Evolutionary conservation across 2,329 filamentous ascomycete species (phyloP), one percentile per base, ranked within the genome.

Genomic region (Helotiales sp.): DNA sequence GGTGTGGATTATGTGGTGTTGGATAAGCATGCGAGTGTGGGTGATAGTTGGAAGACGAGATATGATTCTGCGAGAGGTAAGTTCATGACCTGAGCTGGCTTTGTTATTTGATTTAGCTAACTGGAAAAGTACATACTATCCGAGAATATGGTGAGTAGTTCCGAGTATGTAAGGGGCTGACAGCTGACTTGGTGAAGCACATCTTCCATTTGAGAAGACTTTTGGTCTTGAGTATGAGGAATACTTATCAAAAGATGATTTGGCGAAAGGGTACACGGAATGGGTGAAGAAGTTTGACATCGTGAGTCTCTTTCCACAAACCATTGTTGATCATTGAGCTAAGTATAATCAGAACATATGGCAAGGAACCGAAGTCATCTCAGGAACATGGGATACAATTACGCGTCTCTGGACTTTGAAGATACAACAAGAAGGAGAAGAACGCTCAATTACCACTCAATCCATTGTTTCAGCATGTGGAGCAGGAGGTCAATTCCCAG

Each of bases 1-100:
- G 52, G 52, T 7, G 56, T 59, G 9, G 33, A 17, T 2, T 58
- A 49, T 24, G 42, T 58, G 5, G 64, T 87, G 13, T 73, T 88
- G 19, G 85, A 88, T 61, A 74, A 76, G 27, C 80, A 85, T 58
- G 73, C 78, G 0, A 74, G 77, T 1, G 74, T 88, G 0, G 85
- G 85, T 8, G 84, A 88, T 61, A 86, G 81, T 67, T 88, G 85
- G 85, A 76, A 83, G 24, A 76, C 76, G 40, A 74, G 85, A 47
- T 63, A 65, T 52, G 54, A 24, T 12, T 60, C 60, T 27, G 51
- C 54, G 19, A 53, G 44, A 48, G 51, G 61, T 63, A 25, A 56
- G 56, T 54, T 49, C 13, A 9, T 24, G 2, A 33, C 27, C 19
- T 19, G 2, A 9, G 3, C 22, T 25, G 17, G 19, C 1, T 19